phyloP scores from a whole-genome alignment of 2,329 filamentous ascomycete genomes.

The Aspergillus candidus region DNA sequence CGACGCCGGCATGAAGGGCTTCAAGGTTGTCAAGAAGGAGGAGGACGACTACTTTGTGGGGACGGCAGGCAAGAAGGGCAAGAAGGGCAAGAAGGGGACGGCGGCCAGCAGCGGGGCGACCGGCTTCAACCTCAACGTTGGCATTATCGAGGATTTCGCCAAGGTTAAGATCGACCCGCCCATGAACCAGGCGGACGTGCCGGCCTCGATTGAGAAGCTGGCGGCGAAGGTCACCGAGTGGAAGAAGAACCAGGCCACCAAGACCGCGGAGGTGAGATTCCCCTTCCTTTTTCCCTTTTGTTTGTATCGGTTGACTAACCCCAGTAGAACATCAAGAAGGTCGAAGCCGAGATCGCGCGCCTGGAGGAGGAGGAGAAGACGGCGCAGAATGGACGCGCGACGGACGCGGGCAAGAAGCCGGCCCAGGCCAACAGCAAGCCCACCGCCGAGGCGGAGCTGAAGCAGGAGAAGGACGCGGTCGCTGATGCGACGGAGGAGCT shows the following conservation, averaged over 20 bases:
- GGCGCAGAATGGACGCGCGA: slow-evolving; percentile 38
- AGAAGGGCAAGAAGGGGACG: slow-evolving; percentile 72
- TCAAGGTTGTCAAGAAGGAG: slow-evolving; percentile 76
- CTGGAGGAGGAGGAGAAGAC: slow-evolving; percentile 65
- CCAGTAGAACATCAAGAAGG: slow-evolving; percentile 86
- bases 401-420: slow-evolving; percentile 51
- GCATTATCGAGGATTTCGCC: slow-evolving; percentile 44
- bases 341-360: slow-evolving; percentile 88
- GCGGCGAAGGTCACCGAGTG: slow-evolving; percentile 86
- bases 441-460: slow-evolving; percentile 48
- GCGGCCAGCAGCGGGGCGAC: slow-evolving; percentile 43
- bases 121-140: slow-evolving; percentile 5
- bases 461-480: slow-evolving; percentile 54
- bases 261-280: slow-evolving; percentile 77
- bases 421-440: slow-evolving; percentile 48
- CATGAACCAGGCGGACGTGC: slow-evolving; percentile 76
- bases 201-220: slow-evolving; percentile 75
- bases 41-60: slow-evolving; percentile 78
- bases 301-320: too few relatives aligned
- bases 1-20: slow-evolving; percentile 76
- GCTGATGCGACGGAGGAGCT: slow-evolving; percentile 56
- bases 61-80: slow-evolving; percentile 72
- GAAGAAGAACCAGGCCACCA: slow-evolving; percentile 81
- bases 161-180: slow-evolving; percentile 83
- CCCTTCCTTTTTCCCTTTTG: not conserved